Conservation (phyloP, 176 grass and related monocot genomes). For the Carex pumila region DNA sequence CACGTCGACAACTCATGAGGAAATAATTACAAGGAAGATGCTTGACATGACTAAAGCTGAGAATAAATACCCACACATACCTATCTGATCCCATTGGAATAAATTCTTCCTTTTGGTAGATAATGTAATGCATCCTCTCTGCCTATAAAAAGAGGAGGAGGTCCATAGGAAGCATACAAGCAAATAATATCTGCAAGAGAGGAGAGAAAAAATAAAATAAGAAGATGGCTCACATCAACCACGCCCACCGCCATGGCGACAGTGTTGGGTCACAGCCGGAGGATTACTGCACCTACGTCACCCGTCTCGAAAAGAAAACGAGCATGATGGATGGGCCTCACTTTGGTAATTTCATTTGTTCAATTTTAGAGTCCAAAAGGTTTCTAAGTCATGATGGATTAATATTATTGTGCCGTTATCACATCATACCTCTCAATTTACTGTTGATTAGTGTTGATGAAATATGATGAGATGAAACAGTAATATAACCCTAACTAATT, state of each 20-base stretch:
- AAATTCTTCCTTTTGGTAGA: background rate
- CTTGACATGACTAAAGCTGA: slow-evolving; percentile 11
- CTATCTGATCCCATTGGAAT: slow-evolving; percentile 1
- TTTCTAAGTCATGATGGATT: background rate
- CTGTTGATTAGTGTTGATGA: background rate
- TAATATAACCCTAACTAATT: background rate
- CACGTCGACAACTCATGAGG: background rate
- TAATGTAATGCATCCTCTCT: background rate
- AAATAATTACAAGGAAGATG: background rate
- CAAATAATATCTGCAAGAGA: no score
- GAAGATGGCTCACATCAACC: background rate
- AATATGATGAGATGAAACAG: background rate
- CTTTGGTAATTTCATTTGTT: slow-evolving; percentile 18
- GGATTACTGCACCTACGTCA: slow-evolving; percentile 21
- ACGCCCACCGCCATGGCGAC: background rate
- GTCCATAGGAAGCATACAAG: background rate
- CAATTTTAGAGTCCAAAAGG: background rate
- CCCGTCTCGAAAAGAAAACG: slow-evolving; percentile 25
- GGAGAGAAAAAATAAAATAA: no score
- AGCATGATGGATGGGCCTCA: slow-evolving; percentile 32
- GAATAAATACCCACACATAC: background rate
- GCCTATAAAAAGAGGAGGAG: slow-evolving; percentile 3
- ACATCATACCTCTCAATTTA: background rate
- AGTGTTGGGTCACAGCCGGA: background rate
- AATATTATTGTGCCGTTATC: no score